These are phyloP conservation scores for Sclerotiophoma versabilis DNA, from an alignment of 2,329 filamentous ascomycete genomes.

Conservation along the genomic window DNA sequence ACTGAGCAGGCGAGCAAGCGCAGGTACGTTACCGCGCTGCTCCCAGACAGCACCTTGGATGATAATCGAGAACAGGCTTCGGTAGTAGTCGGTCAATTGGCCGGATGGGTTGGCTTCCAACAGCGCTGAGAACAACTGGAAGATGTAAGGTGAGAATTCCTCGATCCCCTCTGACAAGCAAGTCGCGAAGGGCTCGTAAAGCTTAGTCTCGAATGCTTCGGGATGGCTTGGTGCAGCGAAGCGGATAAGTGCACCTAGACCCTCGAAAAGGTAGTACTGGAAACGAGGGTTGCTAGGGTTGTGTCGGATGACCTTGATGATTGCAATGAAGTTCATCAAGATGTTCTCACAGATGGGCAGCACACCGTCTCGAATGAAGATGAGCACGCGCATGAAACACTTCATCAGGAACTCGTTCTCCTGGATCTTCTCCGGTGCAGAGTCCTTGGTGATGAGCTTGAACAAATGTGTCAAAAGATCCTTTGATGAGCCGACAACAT, in stretches of 20 bases:
- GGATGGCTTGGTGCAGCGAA: constrained; percentile 74
- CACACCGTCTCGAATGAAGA: constrained; percentile 87
- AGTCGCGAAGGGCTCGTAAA: constrained; percentile 83
- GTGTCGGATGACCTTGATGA: constrained; percentile 88
- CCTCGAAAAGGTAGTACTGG: constrained; percentile 98
- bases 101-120: constrained; percentile 83
- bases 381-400: constrained; percentile 95
- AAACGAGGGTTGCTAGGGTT: constrained; percentile 98
- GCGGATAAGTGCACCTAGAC: constrained; percentile 85
- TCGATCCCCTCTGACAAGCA: constrained; percentile 84
- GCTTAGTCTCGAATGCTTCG: constrained; percentile 75
- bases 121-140: constrained; percentile 91
- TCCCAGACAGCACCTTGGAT: constrained; percentile 89
- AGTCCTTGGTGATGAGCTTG: constrained; percentile 84
- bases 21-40: constrained; percentile 89
- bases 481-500: constrained; percentile 82
- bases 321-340: constrained; percentile 83
- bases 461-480: constrained; percentile 91
- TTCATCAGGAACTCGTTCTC: constrained; percentile 99
- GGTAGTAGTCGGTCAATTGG: constrained; percentile 82
- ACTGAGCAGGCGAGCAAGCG: constrained; percentile 81
- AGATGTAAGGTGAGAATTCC: constrained; percentile 95
- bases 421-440: constrained; percentile 88
- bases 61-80: constrained; percentile 77
- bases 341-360: constrained; percentile 76